phyloP scores from a whole-genome alignment of 805 yeast species.

The Teunomyces tritomae region DNA sequence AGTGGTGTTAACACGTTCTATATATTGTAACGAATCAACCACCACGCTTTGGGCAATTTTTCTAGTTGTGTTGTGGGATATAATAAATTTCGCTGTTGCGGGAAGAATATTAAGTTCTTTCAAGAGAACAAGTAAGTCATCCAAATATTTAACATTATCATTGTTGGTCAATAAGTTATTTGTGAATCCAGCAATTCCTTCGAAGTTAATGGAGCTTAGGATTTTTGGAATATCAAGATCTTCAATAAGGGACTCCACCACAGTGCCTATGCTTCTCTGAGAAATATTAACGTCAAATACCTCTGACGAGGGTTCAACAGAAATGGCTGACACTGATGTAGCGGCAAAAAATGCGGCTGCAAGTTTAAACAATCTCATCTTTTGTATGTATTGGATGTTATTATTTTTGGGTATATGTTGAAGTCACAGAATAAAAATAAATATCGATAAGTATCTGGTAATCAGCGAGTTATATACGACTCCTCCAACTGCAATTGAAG shows the following conservation, averaged over 20 bases:
- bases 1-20: slow-evolving; percentile 20
- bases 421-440: not conserved
- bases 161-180: slow-evolving; percentile 21
- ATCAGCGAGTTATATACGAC: not conserved
- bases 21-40: slow-evolving; percentile 13
- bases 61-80: slow-evolving; percentile 23
- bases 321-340: slow-evolving; percentile 1
- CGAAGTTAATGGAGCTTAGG: slow-evolving; percentile 15
- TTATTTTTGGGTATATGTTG: not conserved
- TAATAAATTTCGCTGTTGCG: slow-evolving; percentile 18
- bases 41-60: slow-evolving; percentile 15
- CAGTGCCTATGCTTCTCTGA: slow-evolving; percentile 8
- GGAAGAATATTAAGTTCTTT: slow-evolving; percentile 24
- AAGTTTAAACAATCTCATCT: slow-evolving; percentile 2
- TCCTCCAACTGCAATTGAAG: not conserved
- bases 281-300: slow-evolving; percentile 8
- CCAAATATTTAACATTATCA: slow-evolving; percentile 20
- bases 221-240: slow-evolving; percentile 16
- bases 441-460: not conserved
- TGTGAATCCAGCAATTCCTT: slow-evolving; percentile 28
- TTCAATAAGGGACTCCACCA: slow-evolving; percentile 11
- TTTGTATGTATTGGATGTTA: not conserved
- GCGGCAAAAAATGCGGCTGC: slow-evolving; percentile 3
- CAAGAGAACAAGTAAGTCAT: slow-evolving; percentile 20
- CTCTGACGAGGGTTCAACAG: slow-evolving; percentile 9